Base-by-base conservation (phyloP, 805 yeast genomes). In the Ogataea naganishii region DNA sequence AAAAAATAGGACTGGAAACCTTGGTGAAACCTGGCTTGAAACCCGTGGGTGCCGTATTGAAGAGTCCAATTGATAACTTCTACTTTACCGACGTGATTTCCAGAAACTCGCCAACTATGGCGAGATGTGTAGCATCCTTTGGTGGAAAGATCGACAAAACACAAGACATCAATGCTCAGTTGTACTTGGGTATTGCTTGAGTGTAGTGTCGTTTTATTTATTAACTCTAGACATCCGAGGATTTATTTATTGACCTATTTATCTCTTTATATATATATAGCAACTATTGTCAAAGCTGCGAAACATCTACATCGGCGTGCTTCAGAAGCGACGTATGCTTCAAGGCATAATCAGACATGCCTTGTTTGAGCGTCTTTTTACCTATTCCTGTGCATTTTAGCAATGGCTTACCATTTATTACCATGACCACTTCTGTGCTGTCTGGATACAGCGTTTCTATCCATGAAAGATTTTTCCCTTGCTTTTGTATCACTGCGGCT, bases 91-190 rank as follows among this genome's bases (percentile, higher is more conserved):
- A 84, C 56, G 83, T 81, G 38, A 79, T 83, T 43, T 79, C 94
- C 15, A 72, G 94, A 64, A 74, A 83, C 33, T 83, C 94, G 29
- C 83, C 85, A 41, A 84, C 94, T 18, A 84, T 83, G 94, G 94
- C 94, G 24, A 78, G 71, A 60, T 80, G 94, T 64, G 75, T 85
- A 36, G 69, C 79, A 32, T 62, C 79, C 34, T 76, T 78, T 49
- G 83, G 83, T 31, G 70, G 78, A 34, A 69, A 73, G 58, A 62
- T 74, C 40, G 82, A 75, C 40, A 75, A 75, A 53, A 55, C 64
- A 32, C 51, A 53, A 36, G 80, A 74, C 53, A 69, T 44, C 54
- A 55, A 56, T 32, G 60, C 60, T 9, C 56, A 53, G 16, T 32
- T 47, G 32, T 46, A 49, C 30, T 34, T 51, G 23, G 58, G 56